Evolutionary conservation across 1,139 yeast species (phyloP).

Genomic region (Candida buenavistaensis): DNA sequence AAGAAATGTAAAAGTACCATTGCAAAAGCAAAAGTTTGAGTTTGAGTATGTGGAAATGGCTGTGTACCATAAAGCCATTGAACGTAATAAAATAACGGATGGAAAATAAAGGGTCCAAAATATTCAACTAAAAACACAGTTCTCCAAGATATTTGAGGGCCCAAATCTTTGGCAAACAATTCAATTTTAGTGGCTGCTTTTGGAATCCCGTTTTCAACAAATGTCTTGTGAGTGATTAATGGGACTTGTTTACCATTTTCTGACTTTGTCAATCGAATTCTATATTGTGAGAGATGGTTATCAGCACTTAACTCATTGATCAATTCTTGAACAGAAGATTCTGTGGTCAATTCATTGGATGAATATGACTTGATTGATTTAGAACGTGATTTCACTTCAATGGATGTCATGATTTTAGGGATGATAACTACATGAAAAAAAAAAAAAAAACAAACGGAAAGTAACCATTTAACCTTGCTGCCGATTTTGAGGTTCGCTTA

Average conservation of each 20-base stretch:
- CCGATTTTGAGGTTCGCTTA: too few species aligned
- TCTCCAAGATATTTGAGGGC: constrained; percentile 92
- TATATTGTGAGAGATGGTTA: constrained; percentile 32
- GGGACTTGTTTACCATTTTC: constrained; percentile 35
- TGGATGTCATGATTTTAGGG: constrained; percentile 30
- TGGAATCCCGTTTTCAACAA: constrained; percentile 32
- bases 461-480: too few species aligned
- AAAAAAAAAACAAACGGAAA: not conserved
- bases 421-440: not conserved
- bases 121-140: constrained; percentile 86
- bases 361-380: constrained; percentile 43
- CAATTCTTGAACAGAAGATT: constrained; percentile 32
- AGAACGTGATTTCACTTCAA: constrained; percentile 53
- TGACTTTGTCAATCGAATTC: constrained; percentile 38
- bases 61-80: constrained; percentile 19
- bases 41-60: constrained; percentile 25
- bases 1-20: constrained; percentile 72
- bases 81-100: constrained; percentile 61
- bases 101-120: constrained; percentile 83
- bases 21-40: constrained; percentile 54
- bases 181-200: constrained; percentile 27
- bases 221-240: constrained; percentile 30
- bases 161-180: constrained; percentile 76
- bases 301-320: constrained; percentile 41
- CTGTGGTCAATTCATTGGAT: constrained; percentile 34